A percentile compares a stretch with the other conserved stretches of the same genome.
These are phyloP conservation scores for Lichtheimia hyalospora DNA, from an alignment of 371 early-diverging fungal genomes.

Conservation along the genomic window DNA sequence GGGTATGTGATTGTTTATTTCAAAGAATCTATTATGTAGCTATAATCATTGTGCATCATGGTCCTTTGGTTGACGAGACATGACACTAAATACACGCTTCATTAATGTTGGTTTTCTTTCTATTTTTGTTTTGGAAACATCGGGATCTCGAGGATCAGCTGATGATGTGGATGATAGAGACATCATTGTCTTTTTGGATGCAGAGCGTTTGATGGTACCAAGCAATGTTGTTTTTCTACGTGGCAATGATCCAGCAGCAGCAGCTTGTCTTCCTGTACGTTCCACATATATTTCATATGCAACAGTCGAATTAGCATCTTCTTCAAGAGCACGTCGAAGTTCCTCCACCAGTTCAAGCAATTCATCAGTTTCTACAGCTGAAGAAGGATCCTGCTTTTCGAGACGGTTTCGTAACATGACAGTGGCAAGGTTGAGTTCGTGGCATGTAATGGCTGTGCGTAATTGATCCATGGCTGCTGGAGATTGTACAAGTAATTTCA, in stretches of 20 bases:
- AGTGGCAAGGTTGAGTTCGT: slow-evolving; percentile 10
- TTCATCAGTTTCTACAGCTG: not conserved
- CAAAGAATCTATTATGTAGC: too few relatives aligned
- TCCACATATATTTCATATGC: slow-evolving; percentile 2
- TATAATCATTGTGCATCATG: too few relatives aligned
- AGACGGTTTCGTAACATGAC: slow-evolving; percentile 1
- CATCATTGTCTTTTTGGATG: too few relatives aligned
- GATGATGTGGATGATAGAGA: too few relatives aligned
- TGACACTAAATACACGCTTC: not conserved
- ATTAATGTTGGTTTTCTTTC: not conserved
- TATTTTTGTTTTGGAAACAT: not conserved
- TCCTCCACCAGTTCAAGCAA: slow-evolving; percentile 1
- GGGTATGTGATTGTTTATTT: too few relatives aligned
- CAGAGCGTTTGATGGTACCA: not conserved
- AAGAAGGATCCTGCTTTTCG: not conserved
- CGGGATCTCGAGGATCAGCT: too few relatives aligned
- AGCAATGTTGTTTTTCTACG: not conserved
- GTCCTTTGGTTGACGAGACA: too few relatives aligned
- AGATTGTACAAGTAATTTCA: slow-evolving; percentile 7
- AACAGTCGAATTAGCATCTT: not conserved
- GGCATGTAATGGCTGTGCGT: not conserved
- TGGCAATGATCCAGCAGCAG: not conserved
- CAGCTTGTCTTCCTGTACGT: slow-evolving; percentile 1
- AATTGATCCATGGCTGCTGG: slow-evolving; percentile 6
- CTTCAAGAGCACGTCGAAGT: slow-evolving; percentile 2